Percentiles rank a stretch among this genome's conserved stretches.
Conservation (phyloP, 148 eudicot genomes). For the Rhododendron ovatum region DNA sequence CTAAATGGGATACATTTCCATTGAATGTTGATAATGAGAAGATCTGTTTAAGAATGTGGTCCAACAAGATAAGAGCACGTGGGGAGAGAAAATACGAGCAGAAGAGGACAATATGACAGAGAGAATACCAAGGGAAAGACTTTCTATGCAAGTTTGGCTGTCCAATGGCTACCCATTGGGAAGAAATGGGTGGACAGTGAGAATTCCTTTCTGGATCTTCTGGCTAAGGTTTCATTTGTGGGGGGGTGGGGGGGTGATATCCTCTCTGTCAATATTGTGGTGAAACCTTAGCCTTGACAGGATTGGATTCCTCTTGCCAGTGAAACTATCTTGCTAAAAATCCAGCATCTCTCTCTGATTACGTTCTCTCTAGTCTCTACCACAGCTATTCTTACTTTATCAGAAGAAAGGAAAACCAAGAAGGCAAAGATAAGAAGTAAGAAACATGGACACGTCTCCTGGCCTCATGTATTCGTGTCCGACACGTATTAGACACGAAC, state of each 20-base stretch:
- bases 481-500: neutral
- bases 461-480: neutral
- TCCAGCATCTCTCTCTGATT: neutral
- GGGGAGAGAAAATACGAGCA: neutral
- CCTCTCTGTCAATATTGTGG: neutral
- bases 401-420: neutral
- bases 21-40: neutral
- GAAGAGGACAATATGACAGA: constrained; percentile 5
- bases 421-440: neutral
- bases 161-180: neutral
- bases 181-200: neutral
- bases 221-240: neutral
- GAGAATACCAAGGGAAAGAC: neutral
- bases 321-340: neutral
- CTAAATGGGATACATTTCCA: neutral
- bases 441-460: neutral
- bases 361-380: neutral
- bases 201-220: neutral
- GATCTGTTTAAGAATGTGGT: neutral
- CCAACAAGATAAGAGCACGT: constrained; percentile 3
- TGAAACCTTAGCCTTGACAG: neutral
- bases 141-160: neutral
- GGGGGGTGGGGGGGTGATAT: too few relatives aligned
- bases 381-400: neutral
- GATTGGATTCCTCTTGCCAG: neutral